phyloP scores from a whole-genome alignment of 805 yeast genomes.

The Myxozyma lipomycoides region DNA sequence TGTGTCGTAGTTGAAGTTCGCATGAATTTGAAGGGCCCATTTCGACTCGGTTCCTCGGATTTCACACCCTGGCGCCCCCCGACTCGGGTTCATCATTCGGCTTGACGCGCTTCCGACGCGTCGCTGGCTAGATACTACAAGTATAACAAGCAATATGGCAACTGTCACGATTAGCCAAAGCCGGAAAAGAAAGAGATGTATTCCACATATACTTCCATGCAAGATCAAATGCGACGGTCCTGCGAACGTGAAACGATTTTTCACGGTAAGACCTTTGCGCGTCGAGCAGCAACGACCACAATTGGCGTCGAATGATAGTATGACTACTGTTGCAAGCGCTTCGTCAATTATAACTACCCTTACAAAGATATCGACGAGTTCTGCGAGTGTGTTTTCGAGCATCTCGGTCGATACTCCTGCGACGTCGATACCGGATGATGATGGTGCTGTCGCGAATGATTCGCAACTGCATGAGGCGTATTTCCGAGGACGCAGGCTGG shows the following conservation, averaged over 20 bases:
- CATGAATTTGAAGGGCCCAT: too few species aligned
- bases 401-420: neutral
- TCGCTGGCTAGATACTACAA: too few species aligned
- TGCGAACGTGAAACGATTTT: conserved; percentile 15
- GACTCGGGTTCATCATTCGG: too few species aligned
- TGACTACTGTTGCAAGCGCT: neutral
- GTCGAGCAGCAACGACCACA: neutral
- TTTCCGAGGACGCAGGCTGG: conserved; percentile 22
- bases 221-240: conserved; percentile 20
- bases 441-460: neutral
- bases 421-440: neutral
- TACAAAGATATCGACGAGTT: neutral
- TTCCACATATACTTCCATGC: conserved; percentile 21
- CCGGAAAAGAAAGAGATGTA: neutral
- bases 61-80: too few species aligned
- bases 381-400: neutral
- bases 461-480: conserved; percentile 10
- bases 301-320: neutral
- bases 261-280: conserved; percentile 1
- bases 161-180: too few species aligned
- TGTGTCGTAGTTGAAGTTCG: too few species aligned
- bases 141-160: too few species aligned
- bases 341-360: neutral
- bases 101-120: too few species aligned
- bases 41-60: too few species aligned